Percentiles rank a stretch among this genome's conserved stretches.
phyloP scores from a whole-genome alignment of 345 rosid genomes.

The Leavenworthia alabamica region DNA sequence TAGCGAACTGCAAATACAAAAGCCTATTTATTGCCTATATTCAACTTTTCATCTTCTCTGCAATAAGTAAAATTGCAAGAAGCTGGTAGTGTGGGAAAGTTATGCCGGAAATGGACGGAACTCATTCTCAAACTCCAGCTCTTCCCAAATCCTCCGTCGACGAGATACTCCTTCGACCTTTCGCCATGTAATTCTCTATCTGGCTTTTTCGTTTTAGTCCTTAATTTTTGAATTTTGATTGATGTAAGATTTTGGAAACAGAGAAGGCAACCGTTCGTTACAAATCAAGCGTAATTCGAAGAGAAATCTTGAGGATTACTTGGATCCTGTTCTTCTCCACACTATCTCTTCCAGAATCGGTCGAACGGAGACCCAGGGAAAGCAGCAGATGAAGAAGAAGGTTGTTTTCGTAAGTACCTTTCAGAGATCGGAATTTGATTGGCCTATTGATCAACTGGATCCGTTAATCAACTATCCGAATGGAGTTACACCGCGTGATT shows the following conservation, averaged over 20 bases:
- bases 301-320: background rate
- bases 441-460: background rate
- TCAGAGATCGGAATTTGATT: background rate
- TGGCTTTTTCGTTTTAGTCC: background rate
- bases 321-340: background rate
- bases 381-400: background rate
- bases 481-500: background rate
- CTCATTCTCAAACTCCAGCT: background rate
- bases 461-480: background rate
- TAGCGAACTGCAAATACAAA: too few species aligned
- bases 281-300: background rate
- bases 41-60: too few species aligned
- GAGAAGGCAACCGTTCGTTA: background rate
- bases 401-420: background rate
- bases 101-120: background rate
- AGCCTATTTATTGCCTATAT: too few species aligned
- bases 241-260: background rate
- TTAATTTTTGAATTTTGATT: background rate
- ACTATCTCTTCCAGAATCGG: background rate
- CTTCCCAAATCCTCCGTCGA: background rate
- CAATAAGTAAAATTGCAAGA: background rate
- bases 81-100: background rate
- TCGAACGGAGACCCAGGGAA: background rate
- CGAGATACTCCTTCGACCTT: background rate
- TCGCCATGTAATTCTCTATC: background rate